Base-by-base conservation (phyloP, 2,329 filamentous ascomycete species). In the Leptodontidium sp. region DNA sequence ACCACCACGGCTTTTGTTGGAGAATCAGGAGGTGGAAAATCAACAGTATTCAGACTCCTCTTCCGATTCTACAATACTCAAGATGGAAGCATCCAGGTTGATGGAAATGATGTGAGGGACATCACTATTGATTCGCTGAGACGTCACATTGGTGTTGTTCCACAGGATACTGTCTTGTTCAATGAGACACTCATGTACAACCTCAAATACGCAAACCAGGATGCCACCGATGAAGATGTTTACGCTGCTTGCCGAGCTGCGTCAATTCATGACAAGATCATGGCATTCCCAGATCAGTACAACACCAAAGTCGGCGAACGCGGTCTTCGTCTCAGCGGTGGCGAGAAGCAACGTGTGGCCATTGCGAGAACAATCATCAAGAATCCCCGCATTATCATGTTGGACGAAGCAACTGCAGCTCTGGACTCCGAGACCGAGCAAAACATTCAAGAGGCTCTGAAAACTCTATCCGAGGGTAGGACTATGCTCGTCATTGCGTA, bases 161-260 rank as follows among this genome's bases (percentile, higher is more conserved):
- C 96, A 0, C 96, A 99, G 80, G 96, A 99, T 76, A 98, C 95
- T 4, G 92, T 97, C 6, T 84, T 98, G 55, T 98, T 98, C 86
- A 97, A 97, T 79, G 94, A 97, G 79, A 91, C 92, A 0, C 83
- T 98, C 71, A 96, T 97, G 93, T 97, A 97, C 82, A 98, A 98
- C 78, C 84, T 98, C 70, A 91, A 90, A 78, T 97, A 98, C 78
- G 94, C 94, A 69, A 95, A 95, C 72, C 92, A 93, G 53, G 80
- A 86, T 35, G 93, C 91, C 12, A 92, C 91, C 0, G 90, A 97
- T 68, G 91, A 95, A 73, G 90, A 97, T 35, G 90, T 97, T 1
- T 92, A 89, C 75, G 88, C 88, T 55, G 94, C 94, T 14, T 97
- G 94, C 79, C 87, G 88, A 71, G 93, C 93, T 29, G 94, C 94